A percentile compares a stretch with the other conserved stretches of the same genome.
Evolutionary conservation across 805 yeast genomes (phyloP).

Genomic region (Yarrowia deformans): DNA sequence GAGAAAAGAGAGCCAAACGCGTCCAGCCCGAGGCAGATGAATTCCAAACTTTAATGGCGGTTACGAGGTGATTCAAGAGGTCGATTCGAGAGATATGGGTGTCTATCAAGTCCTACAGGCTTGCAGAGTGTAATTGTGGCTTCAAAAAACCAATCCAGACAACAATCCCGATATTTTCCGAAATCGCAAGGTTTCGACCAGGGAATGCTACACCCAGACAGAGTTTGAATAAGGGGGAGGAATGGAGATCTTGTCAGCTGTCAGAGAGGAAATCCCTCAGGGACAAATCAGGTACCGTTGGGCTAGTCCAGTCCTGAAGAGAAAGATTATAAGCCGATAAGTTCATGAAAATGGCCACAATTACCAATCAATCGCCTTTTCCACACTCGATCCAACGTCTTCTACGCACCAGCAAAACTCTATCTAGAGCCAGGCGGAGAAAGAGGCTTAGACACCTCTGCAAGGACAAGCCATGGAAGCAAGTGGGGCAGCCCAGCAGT

Average conservation of each 20-base stretch:
- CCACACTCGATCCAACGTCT: neutral
- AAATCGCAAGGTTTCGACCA: constrained; percentile 1
- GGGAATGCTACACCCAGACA: neutral
- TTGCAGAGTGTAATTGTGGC: neutral
- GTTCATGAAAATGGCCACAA: too few relatives aligned
- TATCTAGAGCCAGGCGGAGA: constrained; percentile 12
- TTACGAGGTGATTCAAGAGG: neutral
- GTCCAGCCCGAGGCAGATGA: constrained; percentile 12
- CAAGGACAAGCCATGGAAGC: constrained; percentile 30
- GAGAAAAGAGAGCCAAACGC: constrained; percentile 35
- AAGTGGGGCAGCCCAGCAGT: constrained; percentile 31
- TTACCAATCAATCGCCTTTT: too few relatives aligned
- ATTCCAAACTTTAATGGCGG: neutral
- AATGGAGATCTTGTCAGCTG: constrained; percentile 3
- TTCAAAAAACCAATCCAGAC: neutral
- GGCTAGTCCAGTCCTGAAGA: too few relatives aligned
- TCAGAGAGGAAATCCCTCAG: neutral
- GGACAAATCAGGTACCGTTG: neutral
- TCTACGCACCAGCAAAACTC: neutral
- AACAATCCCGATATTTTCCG: neutral
- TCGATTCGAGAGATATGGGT: neutral
- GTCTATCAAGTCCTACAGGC: too few relatives aligned
- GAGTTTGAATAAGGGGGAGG: constrained; percentile 22
- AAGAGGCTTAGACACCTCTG: constrained; percentile 25
- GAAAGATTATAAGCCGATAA: neutral